Evolutionary conservation across 2,329 filamentous ascomycete species (phyloP), one percentile per base, ranked within the genome.

Genomic region (Cadophora sp.): DNA sequence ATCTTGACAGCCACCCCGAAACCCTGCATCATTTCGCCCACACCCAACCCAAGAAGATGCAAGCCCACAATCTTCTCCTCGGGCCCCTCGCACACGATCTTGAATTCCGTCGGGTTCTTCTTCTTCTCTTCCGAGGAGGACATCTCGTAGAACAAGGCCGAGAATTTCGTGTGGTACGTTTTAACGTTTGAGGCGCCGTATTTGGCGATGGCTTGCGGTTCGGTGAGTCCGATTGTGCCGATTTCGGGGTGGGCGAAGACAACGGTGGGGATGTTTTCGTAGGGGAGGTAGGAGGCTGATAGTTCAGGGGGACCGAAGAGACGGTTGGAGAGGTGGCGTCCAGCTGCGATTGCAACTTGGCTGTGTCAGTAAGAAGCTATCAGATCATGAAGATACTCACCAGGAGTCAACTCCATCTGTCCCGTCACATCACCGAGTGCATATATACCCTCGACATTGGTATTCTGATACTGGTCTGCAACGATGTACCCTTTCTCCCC

Each of bases 141-240:
- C 91, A 96, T 94, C 72, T 90, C 86, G 79, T 94, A 96, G 84
- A 93, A 96, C 91, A 96, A 92, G 76, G 89, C 91, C 8, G 89
- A 91, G 81, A 96, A 96, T 78, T 82, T 86, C 13, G 91, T 90
- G 80, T 89, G 89, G 85, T 96, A 96, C 65, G 96, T 79, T 81
- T 93, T 96, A 79, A 96, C 82, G 74, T 88, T 87, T 63, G 91
- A 87, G 77, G 89, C 86, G 76, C 91, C 91, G 76, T 88, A 94
- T 79, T 90, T 87, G 75, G 89, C 83, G 51, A 89, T 82, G 9
- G 93, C 93, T 77, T 93, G 81, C 1, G 92, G 92, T 81, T 96
- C 93, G 1, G 91, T 93, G 69, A 96, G 80, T 14, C 93, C 93
- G 73, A 96, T 90, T 68, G 87, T 87, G 75, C 93, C 93, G 65